Evolutionary conservation across 2,329 filamentous ascomycete genomes (phyloP), one percentile per base, ranked within the genome.

Genomic region (Exophiala calicioides): DNA sequence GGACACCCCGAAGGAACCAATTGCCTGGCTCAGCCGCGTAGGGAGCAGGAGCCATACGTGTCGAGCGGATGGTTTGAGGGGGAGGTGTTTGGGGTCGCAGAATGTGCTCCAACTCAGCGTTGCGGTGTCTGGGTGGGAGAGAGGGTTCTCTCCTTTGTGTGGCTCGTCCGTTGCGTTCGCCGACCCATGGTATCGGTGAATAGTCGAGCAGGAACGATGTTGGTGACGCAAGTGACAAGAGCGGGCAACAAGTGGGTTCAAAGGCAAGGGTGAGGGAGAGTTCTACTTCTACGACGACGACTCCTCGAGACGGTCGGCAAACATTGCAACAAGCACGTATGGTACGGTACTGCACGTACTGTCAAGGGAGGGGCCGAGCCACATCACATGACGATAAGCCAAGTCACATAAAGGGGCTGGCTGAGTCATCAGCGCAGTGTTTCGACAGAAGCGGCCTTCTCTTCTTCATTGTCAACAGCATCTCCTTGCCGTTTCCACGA

Each of bases 1-100:
- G 73, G 38, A 65, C 68, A 44, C 73, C 73, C 47, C 72, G 64
- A 58, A 65, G 72, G 58, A 75, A 68, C 72, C 72, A 75, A 34
- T 57, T 39, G 47, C 54, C 52, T 34, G 54, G 54, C 31, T 56
- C 54, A 12, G 50, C 44, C 15, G 38, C 23, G 24, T 40, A 47
- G 12, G 39, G 30, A 34, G 33, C 20, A 13, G 45, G 31, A 5
- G 36, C 42, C 53, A 56, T 56, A 6, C 24, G 24, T 7, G 24
- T 27, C 24, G 24, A 7, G 24, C 7, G 24, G 24, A 12, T 27
- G 7, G 24, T 12, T 7, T 12, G 24, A 27, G 24, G 24, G 24
- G 24, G 24, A n/a, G n/a, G n/a, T n/a, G n/a, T n/a, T n/a, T n/a
- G n/a, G n/a, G n/a, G n/a, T n/a, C n/a, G n/a, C 18, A 7, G 34